Conservation (phyloP, 2,329 filamentous ascomycete species). For the Fusarium sp. region DNA sequence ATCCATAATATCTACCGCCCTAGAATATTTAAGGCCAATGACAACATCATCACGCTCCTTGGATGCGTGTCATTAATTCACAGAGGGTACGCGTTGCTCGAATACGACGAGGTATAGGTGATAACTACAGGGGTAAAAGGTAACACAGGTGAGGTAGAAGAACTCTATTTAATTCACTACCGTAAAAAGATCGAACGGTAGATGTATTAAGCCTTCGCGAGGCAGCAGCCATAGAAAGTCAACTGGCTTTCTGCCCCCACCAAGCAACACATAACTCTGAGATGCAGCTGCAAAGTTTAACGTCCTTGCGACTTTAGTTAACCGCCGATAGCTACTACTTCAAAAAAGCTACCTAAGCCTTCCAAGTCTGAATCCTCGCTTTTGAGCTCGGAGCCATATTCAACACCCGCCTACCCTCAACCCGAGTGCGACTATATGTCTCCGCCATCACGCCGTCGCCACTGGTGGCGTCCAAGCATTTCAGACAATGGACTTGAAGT, state of each 20-base stretch:
- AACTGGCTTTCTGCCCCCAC: background rate
- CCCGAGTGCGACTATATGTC: background rate
- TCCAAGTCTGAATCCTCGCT: background rate
- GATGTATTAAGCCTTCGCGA: background rate
- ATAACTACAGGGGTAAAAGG: background rate
- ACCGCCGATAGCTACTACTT: too few species aligned
- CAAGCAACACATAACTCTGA: background rate
- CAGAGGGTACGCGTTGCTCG: background rate
- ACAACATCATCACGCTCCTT: too few species aligned
- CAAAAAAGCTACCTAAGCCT: background rate
- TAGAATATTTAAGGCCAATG: background rate
- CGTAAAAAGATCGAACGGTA: background rate
- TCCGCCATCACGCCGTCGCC: background rate
- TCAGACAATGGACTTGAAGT: background rate
- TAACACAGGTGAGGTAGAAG: background rate
- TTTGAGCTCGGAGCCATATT: background rate
- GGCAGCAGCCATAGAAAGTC: background rate
- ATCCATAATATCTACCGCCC: background rate
- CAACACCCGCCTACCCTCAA: background rate
- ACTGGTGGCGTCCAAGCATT: background rate
- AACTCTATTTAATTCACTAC: background rate
- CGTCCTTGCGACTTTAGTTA: background rate
- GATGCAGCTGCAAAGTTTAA: background rate
- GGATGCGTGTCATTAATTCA: background rate
- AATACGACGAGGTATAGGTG: background rate